Conservation (phyloP, 768 basidiomycete genomes). For the Agaricus blazei region DNA sequence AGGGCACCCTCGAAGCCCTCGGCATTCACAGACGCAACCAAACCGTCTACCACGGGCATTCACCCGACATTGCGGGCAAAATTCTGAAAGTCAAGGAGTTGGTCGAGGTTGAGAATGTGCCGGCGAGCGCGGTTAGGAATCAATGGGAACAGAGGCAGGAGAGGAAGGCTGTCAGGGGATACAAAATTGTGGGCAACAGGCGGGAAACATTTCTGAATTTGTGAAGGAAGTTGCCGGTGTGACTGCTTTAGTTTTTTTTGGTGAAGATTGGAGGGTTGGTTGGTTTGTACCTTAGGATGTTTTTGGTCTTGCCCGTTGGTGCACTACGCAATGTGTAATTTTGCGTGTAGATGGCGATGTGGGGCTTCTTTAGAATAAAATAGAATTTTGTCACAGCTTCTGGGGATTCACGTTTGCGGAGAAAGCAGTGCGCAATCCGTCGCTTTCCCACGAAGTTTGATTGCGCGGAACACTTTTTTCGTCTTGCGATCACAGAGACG, state of each 20-base stretch:
- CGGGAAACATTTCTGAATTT: constrained; percentile 27
- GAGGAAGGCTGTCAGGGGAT: constrained; percentile 65
- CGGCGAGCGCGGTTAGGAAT: constrained; percentile 59
- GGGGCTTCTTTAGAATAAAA: not conserved
- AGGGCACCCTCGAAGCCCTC: constrained; percentile 74
- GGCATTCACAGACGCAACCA: constrained; percentile 81
- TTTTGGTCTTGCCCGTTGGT: too few species aligned
- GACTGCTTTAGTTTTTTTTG: not conserved
- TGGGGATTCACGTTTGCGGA: too few species aligned
- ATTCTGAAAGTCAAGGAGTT: constrained; percentile 88
- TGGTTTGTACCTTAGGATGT: too few species aligned
- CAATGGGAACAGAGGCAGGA: constrained; percentile 63
- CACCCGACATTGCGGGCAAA: constrained; percentile 75
- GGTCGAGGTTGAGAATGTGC: constrained; percentile 83
- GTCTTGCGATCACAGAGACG: not conserved
- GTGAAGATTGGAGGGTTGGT: not conserved
- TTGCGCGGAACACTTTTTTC: not conserved
- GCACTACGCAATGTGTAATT: too few species aligned
- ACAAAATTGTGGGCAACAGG: constrained; percentile 45
- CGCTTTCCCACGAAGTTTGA: constrained; percentile 5
- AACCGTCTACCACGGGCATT: constrained; percentile 77
- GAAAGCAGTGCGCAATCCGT: too few species aligned
- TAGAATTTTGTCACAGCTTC: not conserved
- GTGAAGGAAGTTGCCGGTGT: constrained; percentile 5
- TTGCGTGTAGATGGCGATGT: too few species aligned